Evolutionary conservation across 73 alveolate species (phyloP), one percentile per base, ranked within the genome.

Genomic region (Stentor coeruleus): DNA sequence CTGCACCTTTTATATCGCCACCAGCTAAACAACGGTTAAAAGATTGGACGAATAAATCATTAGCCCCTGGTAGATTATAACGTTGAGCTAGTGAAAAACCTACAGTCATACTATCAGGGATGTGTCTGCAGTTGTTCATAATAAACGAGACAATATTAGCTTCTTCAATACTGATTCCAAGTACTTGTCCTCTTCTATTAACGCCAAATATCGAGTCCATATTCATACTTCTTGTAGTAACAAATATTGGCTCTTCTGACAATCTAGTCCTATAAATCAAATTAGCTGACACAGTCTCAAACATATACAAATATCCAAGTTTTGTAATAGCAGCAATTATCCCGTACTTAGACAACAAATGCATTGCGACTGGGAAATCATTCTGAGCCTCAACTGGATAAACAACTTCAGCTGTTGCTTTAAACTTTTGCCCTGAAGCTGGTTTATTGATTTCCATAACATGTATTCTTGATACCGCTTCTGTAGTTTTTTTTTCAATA

Each of bases 301-400:
- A 95, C 55, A 97, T 93, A 79, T 80, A 92, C 35, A 97, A 81
- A 93, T 89, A 92, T 31, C 99, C 98, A 33, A 88, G 80, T 90
- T 97, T 97, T 58, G 99, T 94, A 15, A 97, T 90, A 28, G 91
- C 93, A 91, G 92, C 95, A 75, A 97, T 86, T 40, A 95, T 87
- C 41, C 99, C 99, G 84, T 88, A 95, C 86, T 90, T 97, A 35
- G 83, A 91, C 72, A 85, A 89, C 30, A 95, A 81, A 77, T 97
- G 97, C 98, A 97, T 92, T 42, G 93, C 77, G 83, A 97, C 98
- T 26, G 99, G 99, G 97, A 97, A 97, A 85, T 97, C 99, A 76
- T 92, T 88, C 26, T 87, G 88, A 40, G 75, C 92, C 66, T 94
- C 96, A 38, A 98, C 96, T 38, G 98, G 92, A 89, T 91, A 87